Evolutionary conservation across 2,329 filamentous ascomycete genomes (phyloP), one percentile per base, ranked within the genome.

Genomic region (Cordyceps militaris): DNA sequence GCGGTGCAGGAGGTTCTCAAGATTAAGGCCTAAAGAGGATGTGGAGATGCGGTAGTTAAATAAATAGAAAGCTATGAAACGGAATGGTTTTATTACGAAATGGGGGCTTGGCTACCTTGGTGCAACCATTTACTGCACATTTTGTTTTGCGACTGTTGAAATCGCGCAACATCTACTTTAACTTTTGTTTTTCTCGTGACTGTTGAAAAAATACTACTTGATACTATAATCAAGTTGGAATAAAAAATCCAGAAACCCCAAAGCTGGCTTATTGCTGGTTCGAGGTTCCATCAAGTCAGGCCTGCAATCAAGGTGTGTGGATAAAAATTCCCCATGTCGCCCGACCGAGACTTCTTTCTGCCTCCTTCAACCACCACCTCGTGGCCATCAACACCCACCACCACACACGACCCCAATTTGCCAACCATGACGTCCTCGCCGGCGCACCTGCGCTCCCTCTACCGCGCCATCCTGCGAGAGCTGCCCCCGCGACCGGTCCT

Each of bases 381-480:
- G 10, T 48, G 26, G 44, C 46, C 46, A 48, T 23, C 10, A n/a
- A 32, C 46, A 47, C n/a, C 44, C 4, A 10, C 13, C 26, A 10
- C n/a, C n/a, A 46, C 24, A 50, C 34, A 46, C 16, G 10, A 32
- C 26, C 38, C 24, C 13, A 50, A 14, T 6, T 19, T 10, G 43
- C 14, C 3, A 38, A 65, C 14, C 57, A 73, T 72, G 69, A 59
- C 69, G 65, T 66, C 74, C 2, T 71, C 70, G 10, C 71, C 78
- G 61, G 70, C 81, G 42, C 75, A 77, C 40, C 70, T 89, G 43
- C 89, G 90, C 67, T 84, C 90, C 36, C 80, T 96, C 69, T 97
- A 97, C 80, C 89, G 93, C 66, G 82, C 87, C 43, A 79, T 97
- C 68, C 84, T 97, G 57, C 91, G 93, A 71, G 91, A 97, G 76